Conservation (phyloP, 2,329 filamentous ascomycete genomes). For the Aspergillus vadensis region DNA sequence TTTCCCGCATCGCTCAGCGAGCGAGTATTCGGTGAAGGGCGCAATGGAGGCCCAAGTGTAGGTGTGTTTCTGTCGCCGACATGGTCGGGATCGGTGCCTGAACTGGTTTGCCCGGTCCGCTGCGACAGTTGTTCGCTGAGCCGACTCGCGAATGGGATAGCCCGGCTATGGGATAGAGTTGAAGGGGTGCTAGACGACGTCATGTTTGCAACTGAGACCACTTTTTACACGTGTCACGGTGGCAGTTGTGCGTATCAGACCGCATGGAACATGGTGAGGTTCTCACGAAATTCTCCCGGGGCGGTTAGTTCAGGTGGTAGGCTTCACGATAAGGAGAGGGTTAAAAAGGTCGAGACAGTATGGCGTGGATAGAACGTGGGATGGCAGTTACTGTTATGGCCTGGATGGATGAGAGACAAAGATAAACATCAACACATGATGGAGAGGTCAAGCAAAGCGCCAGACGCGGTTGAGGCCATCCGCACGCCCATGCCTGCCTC, state of each 20-base stretch:
- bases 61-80: conserved; percentile 12
- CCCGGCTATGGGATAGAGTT: conserved; percentile 23
- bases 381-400: neutral
- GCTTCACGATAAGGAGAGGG: neutral
- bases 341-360: neutral
- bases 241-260: conserved; percentile 6
- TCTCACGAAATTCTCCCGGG: neutral
- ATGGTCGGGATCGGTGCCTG: conserved; percentile 14
- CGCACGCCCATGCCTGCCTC: neutral
- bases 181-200: conserved; percentile 25
- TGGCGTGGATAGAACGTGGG: neutral
- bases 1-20: conserved; percentile 68
- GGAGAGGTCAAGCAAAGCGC: neutral
- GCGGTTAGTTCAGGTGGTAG: neutral
- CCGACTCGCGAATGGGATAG: conserved; percentile 37
- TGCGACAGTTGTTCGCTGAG: conserved; percentile 41
- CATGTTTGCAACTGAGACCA: conserved; percentile 20
- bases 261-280: neutral
- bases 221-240: conserved; percentile 12
- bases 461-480: neutral
- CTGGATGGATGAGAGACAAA: neutral
- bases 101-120: conserved; percentile 23
- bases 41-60: conserved; percentile 27
- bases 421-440: neutral
- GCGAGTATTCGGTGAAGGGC: conserved; percentile 55